These are phyloP conservation scores for Eurotiales sp. DNA, from an alignment of 2,329 filamentous ascomycete species.

Conservation along the genomic window DNA sequence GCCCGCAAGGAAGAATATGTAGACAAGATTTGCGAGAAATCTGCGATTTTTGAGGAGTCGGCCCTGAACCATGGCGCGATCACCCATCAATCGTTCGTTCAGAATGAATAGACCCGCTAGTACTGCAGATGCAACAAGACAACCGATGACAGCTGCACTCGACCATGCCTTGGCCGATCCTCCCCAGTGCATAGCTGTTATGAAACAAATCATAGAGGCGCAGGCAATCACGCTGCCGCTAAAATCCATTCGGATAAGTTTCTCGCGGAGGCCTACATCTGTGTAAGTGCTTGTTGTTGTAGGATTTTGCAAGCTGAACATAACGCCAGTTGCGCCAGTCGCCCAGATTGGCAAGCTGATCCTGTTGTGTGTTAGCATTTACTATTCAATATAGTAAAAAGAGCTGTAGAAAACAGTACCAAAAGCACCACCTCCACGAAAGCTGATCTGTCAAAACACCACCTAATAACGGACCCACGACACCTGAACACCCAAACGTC, in stretches of 20 bases:
- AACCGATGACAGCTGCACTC: slow-evolving; percentile 18
- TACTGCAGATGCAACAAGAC: slow-evolving; percentile 19
- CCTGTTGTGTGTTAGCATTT: slow-evolving; percentile 9
- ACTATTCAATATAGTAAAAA: background rate
- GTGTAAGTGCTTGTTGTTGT: slow-evolving; percentile 1
- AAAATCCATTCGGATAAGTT: slow-evolving; percentile 24
- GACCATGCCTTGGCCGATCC: slow-evolving; percentile 23
- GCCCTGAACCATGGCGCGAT: slow-evolving; percentile 29
- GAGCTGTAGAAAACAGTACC: slow-evolving; percentile 14
- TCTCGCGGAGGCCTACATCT: slow-evolving; percentile 16
- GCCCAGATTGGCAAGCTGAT: slow-evolving; percentile 33
- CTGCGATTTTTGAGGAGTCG: slow-evolving; percentile 35
- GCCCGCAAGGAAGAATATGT: slow-evolving; percentile 34
- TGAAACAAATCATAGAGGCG: slow-evolving; percentile 21
- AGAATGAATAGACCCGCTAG: slow-evolving; percentile 19
- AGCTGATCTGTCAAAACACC: slow-evolving; percentile 8
- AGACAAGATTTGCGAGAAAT: slow-evolving; percentile 30
- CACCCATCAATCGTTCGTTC: slow-evolving; percentile 16
- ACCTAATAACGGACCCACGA: slow-evolving; percentile 14
- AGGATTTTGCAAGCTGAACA: slow-evolving; percentile 23
- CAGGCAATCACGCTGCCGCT: slow-evolving; percentile 20
- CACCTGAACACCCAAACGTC: slow-evolving; percentile 19
- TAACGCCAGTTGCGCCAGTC: slow-evolving; percentile 21
- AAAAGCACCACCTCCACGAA: slow-evolving; percentile 22
- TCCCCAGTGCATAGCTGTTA: slow-evolving; percentile 27